Evolutionary conservation across 106 monocot species (phyloP).

Genomic region (Agapanthus africanus): DNA sequence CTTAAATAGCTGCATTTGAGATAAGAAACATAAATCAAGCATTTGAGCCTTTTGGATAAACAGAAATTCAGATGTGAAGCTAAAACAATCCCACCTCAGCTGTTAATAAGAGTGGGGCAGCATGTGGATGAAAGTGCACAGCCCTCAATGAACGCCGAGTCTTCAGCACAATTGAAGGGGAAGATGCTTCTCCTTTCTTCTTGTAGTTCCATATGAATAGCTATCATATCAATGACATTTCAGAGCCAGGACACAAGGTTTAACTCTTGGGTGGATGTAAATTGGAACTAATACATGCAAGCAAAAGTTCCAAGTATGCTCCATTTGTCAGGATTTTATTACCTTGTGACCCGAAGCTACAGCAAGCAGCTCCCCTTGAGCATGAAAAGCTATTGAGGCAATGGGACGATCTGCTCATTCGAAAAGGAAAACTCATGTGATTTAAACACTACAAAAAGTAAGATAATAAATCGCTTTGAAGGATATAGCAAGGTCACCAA

Average conservation of each 20-base stretch:
- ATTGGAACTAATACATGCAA: neutral
- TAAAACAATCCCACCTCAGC: constrained; percentile 60
- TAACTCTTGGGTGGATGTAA: neutral
- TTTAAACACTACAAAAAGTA: too few relatives aligned
- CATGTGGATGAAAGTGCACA: constrained; percentile 98
- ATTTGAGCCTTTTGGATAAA: neutral
- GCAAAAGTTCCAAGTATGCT: neutral
- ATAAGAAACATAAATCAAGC: too few relatives aligned
- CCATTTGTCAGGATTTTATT: neutral
- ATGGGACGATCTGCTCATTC: constrained; percentile 74
- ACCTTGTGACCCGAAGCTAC: constrained; percentile 99
- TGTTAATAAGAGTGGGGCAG: constrained; percentile 75
- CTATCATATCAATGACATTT: too few relatives aligned
- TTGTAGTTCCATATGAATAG: constrained; percentile 95
- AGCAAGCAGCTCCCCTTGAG: constrained; percentile 89
- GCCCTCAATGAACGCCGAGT: constrained; percentile 92
- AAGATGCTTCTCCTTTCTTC: constrained; percentile 53
- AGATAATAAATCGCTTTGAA: neutral
- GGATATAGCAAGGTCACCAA: neutral
- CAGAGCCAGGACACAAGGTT: constrained; percentile 3
- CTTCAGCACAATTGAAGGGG: constrained; percentile 71
- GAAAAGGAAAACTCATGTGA: neutral
- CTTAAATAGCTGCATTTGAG: neutral
- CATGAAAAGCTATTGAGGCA: constrained; percentile 98
- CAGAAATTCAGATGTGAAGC: neutral